Evolutionary conservation across 1,284 basidiomycete species (phyloP), one percentile per base, ranked within the genome.

Genomic region (Taiwanofungus camphoratus): DNA sequence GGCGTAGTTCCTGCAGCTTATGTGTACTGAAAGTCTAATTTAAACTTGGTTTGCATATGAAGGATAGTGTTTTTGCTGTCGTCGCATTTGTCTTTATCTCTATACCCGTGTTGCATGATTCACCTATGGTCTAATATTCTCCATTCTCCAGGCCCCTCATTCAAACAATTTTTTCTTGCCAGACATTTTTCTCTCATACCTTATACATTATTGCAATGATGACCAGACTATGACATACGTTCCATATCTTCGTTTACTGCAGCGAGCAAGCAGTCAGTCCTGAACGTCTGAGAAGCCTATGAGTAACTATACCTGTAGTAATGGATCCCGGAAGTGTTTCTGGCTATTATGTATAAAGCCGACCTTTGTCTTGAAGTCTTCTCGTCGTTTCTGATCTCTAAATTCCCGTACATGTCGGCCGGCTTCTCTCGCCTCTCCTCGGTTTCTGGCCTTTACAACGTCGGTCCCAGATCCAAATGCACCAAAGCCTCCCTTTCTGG

Each of bases 401-500:
- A 90, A 92, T 57, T 94, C 85, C 44, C 81, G 74, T 1, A 92
- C 79, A 65, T 96, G 92, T 41, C 90, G 76, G 33, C 86, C 92
- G 12, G 95, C 96, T 66, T 97, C 89, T 46, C 77, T 77, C 2
- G 96, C 96, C 67, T 99, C 94, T 3, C 96, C 96, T 11, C 78
- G 77, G 68, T 98, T 98, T 36, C 92, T 75, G n/a, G 91, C 93
- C 62, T 87, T 91, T 49, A 96, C 77, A 9, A 92, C 82, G 31
- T 92, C 77, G 9, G 78, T 82, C 3, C 91, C 92, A 7, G 66
- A 65, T 2, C 92, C 92, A 58, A 74, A 92, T 3, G 88, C 90
- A 20, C 92, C 92, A 49, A 82, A 90, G 2, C 87, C 92, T 38
- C 89, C 92, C 53, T 76, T 85, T n/a, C 78, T 68, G 0, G 93